A percentile compares a stretch with the other conserved stretches of the same genome.
Evolutionary conservation across 768 basidiomycete genomes (phyloP).

Genomic region (Lactarius hatsudake): DNA sequence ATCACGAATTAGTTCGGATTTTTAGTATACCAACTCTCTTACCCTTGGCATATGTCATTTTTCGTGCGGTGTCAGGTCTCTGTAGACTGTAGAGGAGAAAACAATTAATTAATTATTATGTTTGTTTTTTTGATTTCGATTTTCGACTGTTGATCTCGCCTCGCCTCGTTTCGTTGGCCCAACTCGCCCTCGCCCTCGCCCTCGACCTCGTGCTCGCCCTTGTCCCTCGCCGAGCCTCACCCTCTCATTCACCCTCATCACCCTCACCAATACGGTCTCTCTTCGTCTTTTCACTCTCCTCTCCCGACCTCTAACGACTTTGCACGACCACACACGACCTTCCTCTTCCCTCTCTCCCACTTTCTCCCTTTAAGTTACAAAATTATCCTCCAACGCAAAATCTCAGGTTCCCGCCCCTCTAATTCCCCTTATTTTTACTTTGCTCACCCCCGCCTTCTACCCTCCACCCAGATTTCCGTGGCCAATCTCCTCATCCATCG

Average conservation of each 20-base stretch:
- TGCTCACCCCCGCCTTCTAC: slow-evolving; percentile 14
- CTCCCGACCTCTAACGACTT: slow-evolving; percentile 28
- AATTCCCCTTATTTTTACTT: slow-evolving; percentile 8
- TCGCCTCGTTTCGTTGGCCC: background rate
- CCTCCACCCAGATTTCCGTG: slow-evolving; percentile 19
- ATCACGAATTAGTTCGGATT: slow-evolving; percentile 2
- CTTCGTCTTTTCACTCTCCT: slow-evolving; percentile 19
- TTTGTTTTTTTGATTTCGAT: background rate
- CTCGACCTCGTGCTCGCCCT: slow-evolving; percentile 16
- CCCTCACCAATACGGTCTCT: slow-evolving; percentile 4
- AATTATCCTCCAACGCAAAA: slow-evolving; percentile 9
- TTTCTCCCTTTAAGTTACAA: slow-evolving; percentile 20
- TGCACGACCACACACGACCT: slow-evolving; percentile 28
- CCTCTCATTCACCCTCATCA: slow-evolving; percentile 34
- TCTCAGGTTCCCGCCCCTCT: slow-evolving; percentile 20
- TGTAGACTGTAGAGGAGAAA: background rate
- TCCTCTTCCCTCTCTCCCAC: slow-evolving; percentile 14
- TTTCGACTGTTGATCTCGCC: background rate
- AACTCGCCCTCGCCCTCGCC: background rate
- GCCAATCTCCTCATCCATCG: slow-evolving; percentile 20
- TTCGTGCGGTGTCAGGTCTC: background rate
- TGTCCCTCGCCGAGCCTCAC: slow-evolving; percentile 24
- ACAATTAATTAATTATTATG: background rate
- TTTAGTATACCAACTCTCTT: background rate
- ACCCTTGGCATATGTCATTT: background rate